Evolutionary conservation across 345 rosid species (phyloP), one percentile per base, ranked within the genome.

Genomic region (Anacardium occidentale): DNA sequence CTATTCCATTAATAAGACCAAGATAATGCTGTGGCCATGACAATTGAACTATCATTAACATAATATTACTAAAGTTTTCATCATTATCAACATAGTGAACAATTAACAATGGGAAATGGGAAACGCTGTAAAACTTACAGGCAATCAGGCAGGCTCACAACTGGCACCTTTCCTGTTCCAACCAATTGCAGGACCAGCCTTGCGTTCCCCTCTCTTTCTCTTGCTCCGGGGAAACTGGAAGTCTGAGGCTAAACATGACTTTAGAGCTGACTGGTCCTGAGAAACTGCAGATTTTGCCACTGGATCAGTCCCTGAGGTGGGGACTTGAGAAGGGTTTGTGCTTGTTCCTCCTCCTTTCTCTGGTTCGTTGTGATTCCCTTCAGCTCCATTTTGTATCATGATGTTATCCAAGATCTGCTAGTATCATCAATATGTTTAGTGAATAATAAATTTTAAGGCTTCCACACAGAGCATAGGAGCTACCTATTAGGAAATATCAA

Each of bases 201-300:
- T 92, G 56, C 97, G 86, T 50, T 92, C 98, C 40, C 88, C 98
- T 76, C 99, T 85, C 71, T 88, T 92, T 75, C 98, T 87, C 76
- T 95, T 95, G 84, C 85, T 92, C 77, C 78, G 83, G 0, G 96
- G 96, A 73, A 92, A 77, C 69, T 84, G 78, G 72, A 88, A 65
- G 54, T 92, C 96, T 3, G 94, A 76, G 51, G 90, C 91, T 69
- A 95, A 82, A 81, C 89, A 88, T 67, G 96, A 83, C 76, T 86
- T 81, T 21, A 91, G 87, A 77, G 81, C 80, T 17, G 89, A 79
- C 25, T 83, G 84, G 58, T 64, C 84, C 71, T 73, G 78, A 70
- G 79, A 15, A 48, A 56, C 59, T 1, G 37, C 75, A 48, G 73
- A 52, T 75, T 74, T 77, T 26, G 66, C 68, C 45, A 48, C 56